Conservation (phyloP, 1,284 basidiomycete species). For the Exsudoporus floridanus region DNA sequence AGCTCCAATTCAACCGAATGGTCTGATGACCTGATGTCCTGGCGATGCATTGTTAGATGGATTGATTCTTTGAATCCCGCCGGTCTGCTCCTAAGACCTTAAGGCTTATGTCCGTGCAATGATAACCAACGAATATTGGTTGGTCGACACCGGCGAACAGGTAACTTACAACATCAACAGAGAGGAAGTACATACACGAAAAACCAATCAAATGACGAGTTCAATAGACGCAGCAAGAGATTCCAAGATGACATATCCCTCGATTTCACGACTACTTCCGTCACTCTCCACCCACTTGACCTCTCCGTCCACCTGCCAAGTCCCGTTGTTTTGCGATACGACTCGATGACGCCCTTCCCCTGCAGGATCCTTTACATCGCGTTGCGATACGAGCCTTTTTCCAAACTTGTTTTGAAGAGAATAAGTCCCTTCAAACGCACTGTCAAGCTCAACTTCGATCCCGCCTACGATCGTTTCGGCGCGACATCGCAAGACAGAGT, state of each 20-base stretch:
- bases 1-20: too few species aligned
- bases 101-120: slow-evolving; percentile 23
- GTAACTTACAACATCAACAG: background rate
- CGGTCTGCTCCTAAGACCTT: background rate
- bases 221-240: slow-evolving; percentile 16
- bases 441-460: slow-evolving; percentile 36
- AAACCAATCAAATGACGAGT: slow-evolving; percentile 25
- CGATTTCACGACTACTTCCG: slow-evolving; percentile 15
- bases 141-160: background rate
- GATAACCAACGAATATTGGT: background rate
- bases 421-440: slow-evolving; percentile 47
- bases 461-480: slow-evolving; percentile 37
- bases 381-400: slow-evolving; percentile 22
- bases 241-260: slow-evolving; percentile 23
- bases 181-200: background rate
- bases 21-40: too few species aligned
- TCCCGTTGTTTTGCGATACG: slow-evolving; percentile 8
- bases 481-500: slow-evolving; percentile 38
- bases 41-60: too few species aligned
- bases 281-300: slow-evolving; percentile 27
- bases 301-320: slow-evolving; percentile 17
- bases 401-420: slow-evolving; percentile 31
- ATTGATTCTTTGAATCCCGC: too few species aligned
- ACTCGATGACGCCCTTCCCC: slow-evolving; percentile 38
- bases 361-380: slow-evolving; percentile 39